phyloP scores from a whole-genome alignment of 2,329 filamentous ascomycete species.

The Ophiostoma ulmi region DNA sequence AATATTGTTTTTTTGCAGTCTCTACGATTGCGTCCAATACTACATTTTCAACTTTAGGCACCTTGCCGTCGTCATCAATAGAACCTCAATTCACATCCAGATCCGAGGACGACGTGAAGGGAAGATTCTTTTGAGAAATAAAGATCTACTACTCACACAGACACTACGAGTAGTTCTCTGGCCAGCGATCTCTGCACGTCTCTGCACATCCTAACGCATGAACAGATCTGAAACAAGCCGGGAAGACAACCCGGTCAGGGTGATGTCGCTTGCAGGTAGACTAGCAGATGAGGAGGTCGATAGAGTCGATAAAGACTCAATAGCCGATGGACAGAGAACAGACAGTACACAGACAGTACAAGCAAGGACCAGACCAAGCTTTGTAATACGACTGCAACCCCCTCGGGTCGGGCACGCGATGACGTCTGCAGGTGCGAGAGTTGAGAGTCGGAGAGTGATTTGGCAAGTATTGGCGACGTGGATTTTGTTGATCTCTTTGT shows the following conservation, averaged over 20 bases:
- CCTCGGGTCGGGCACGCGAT: background rate
- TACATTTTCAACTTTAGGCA: background rate
- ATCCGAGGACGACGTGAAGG: background rate
- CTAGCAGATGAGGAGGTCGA: background rate
- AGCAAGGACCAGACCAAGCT: background rate
- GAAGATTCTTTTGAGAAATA: background rate
- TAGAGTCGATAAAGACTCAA: background rate
- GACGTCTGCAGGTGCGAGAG: background rate
- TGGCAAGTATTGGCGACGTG: too few relatives aligned
- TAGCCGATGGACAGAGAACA: background rate
- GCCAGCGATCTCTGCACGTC: background rate
- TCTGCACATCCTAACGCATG: slow-evolving; percentile 1
- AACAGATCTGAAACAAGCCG: background rate
- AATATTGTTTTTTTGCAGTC: background rate
- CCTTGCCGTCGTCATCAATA: background rate
- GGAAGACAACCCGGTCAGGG: background rate
- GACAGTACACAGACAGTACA: background rate
- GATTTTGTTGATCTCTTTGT: background rate
- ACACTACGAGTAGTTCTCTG: background rate
- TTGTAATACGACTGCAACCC: slow-evolving; percentile 1
- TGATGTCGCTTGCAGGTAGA: background rate
- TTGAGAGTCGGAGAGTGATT: too few relatives aligned
- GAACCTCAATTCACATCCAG: background rate
- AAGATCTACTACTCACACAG: background rate
- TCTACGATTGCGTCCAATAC: background rate